Evolutionary conservation across 1,284 basidiomycete genomes (phyloP).

Genomic region (Heterobasidion irregulare): DNA sequence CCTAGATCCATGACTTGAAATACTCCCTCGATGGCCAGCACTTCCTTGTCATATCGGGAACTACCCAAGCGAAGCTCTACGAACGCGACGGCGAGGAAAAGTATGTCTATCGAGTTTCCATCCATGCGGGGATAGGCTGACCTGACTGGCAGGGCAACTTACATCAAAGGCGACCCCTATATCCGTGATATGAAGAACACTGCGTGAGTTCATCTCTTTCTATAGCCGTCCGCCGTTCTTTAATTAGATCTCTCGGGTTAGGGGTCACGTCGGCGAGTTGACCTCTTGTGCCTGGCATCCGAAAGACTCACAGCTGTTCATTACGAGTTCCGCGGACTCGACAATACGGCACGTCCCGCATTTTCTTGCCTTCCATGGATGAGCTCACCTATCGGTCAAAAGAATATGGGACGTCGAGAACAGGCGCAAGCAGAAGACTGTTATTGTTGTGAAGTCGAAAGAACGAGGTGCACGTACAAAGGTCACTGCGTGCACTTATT

Average conservation of each 20-base stretch:
- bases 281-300: constrained; percentile 92
- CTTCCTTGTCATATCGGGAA: constrained; percentile 84
- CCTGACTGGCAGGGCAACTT: constrained; percentile 66
- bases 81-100: constrained; percentile 85
- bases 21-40: constrained; percentile 83
- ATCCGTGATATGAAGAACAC: constrained; percentile 99
- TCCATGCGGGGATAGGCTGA: constrained; percentile 30
- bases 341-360: constrained; percentile 68
- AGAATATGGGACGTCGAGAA: constrained; percentile 94
- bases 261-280: constrained; percentile 92
- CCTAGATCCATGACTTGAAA: constrained; percentile 81
- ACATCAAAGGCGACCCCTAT: constrained; percentile 94
- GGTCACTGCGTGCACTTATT: constrained; percentile 82
- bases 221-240: not conserved
- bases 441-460: constrained; percentile 95
- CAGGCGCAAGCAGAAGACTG: constrained; percentile 83
- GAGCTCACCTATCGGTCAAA: not conserved
- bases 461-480: constrained; percentile 93
- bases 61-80: constrained; percentile 82
- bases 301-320: constrained; percentile 72
- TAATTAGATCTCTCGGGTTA: constrained; percentile 23
- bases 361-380: not conserved
- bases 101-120: constrained; percentile 39
- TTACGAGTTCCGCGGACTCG: constrained; percentile 91
- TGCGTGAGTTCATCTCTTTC: constrained; percentile 41